These are phyloP conservation scores for Botryosphaeria dothidea DNA, from an alignment of 2,329 filamentous ascomycete species.

Conservation along the genomic window DNA sequence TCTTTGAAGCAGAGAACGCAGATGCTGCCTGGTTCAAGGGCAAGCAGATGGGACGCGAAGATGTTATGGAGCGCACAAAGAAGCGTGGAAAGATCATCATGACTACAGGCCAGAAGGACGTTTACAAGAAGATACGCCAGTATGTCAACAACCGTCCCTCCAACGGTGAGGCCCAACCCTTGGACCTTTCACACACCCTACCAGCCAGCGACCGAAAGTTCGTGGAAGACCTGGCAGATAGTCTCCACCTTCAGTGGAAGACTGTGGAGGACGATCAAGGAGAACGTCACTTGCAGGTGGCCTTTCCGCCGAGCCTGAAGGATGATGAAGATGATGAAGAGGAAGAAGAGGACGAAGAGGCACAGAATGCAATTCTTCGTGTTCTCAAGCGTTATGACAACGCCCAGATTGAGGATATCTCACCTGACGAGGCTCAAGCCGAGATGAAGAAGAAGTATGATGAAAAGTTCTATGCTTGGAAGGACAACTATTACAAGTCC, in stretches of 20 bases:
- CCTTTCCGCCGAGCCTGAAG: conserved; percentile 56
- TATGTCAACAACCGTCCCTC: conserved; percentile 71
- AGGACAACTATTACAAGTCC: conserved; percentile 85
- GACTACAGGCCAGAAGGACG: conserved; percentile 74
- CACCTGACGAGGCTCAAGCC: conserved; percentile 74
- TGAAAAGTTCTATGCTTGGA: conserved; percentile 88
- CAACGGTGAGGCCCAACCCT: conserved; percentile 47
- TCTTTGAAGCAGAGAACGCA: conserved; percentile 86
- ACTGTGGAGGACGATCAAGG: conserved; percentile 63
- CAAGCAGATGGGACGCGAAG: conserved; percentile 72
- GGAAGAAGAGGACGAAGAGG: conserved; percentile 76
- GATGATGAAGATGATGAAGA: conserved; percentile 59
- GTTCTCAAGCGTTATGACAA: conserved; percentile 91
- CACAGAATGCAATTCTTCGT: conserved; percentile 77
- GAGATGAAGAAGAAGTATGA: conserved; percentile 85
- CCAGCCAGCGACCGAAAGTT: conserved; percentile 90
- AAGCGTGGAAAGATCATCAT: conserved; percentile 68
- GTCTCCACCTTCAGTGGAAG: conserved; percentile 65
- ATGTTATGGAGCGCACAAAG: conserved; percentile 63
- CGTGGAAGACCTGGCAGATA: conserved; percentile 79
- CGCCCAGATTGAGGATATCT: conserved; percentile 79
- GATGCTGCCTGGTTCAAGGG: conserved; percentile 91
- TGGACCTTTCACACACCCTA: conserved; percentile 73
- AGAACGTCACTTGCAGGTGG: conserved; percentile 65
- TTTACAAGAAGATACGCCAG: conserved; percentile 80